Conservation (phyloP, 106 monocot genomes). For the Dendrobium officinale region DNA sequence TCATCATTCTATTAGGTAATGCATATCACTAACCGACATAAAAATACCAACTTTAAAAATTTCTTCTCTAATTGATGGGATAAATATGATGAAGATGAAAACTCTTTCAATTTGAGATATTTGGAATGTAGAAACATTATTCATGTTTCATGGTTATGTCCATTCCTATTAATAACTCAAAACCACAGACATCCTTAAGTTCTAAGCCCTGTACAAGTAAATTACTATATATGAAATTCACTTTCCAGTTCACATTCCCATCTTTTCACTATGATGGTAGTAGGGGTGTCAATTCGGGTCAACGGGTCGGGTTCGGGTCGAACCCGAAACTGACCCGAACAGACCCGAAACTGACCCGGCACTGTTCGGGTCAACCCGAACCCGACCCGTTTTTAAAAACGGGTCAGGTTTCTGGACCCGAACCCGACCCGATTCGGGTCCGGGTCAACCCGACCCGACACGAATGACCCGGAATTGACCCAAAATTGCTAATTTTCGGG, state of each 20-base stretch:
- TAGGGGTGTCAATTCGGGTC: not conserved
- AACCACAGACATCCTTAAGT: not conserved
- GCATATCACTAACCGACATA: not conserved
- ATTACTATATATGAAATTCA: not conserved
- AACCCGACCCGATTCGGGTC: no score
- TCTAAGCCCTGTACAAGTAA: not conserved
- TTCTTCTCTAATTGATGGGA: not conserved
- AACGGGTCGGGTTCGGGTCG: no score
- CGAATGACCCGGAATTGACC: no score
- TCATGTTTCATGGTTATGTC: not conserved
- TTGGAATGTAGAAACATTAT: not conserved
- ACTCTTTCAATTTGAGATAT: not conserved
- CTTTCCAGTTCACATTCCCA: not conserved
- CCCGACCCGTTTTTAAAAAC: no score
- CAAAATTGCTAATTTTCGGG: no score
- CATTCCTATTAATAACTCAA: not conserved
- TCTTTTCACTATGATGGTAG: not conserved
- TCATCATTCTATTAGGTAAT: not conserved
- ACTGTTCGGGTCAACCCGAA: no score
- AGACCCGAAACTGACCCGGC: no score
- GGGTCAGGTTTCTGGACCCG: no score
- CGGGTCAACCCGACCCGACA: no score
- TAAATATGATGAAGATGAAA: not conserved
- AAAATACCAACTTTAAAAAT: not conserved
- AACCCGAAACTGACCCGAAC: no score